These are phyloP conservation scores for Penicillium sumatraense DNA, from an alignment of 2,329 filamentous ascomycete genomes.

Conservation along the genomic window DNA sequence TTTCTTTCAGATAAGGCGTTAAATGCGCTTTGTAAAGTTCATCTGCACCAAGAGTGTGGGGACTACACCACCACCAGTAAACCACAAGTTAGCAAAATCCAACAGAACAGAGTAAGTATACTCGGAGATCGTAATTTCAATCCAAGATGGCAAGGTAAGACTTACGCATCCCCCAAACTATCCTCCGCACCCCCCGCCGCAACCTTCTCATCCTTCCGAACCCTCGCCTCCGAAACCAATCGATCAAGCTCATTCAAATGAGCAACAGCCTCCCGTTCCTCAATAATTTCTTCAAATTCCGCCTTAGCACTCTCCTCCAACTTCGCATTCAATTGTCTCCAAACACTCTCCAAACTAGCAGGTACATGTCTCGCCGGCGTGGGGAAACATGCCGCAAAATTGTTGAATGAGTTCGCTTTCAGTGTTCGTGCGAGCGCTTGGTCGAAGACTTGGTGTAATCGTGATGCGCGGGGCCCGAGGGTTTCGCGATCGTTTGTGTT, in stretches of 20 bases:
- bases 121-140: no score
- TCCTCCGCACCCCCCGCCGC: constrained; percentile 38
- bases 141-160: no score
- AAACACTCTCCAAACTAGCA: constrained; percentile 60
- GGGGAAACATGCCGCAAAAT: constrained; percentile 68
- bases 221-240: constrained; percentile 62
- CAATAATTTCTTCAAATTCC: constrained; percentile 66
- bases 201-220: constrained; percentile 50
- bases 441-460: constrained; percentile 63
- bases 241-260: constrained; percentile 65
- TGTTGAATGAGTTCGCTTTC: constrained; percentile 64
- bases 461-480: constrained; percentile 64
- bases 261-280: constrained; percentile 59
- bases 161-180: constrained; percentile 52
- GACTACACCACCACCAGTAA: no score
- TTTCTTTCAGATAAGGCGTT: constrained; percentile 58
- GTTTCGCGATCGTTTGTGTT: constrained; percentile 10
- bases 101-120: no score
- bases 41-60: constrained; percentile 62
- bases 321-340: constrained; percentile 62
- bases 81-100: no score
- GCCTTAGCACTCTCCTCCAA: constrained; percentile 61
- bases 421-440: constrained; percentile 64
- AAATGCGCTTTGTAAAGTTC: constrained; percentile 64
- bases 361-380: constrained; percentile 64